A percentile compares a stretch with the other conserved stretches of the same genome.
phyloP scores from a whole-genome alignment of 179 eudicot species.

The Spergularia azorica region DNA sequence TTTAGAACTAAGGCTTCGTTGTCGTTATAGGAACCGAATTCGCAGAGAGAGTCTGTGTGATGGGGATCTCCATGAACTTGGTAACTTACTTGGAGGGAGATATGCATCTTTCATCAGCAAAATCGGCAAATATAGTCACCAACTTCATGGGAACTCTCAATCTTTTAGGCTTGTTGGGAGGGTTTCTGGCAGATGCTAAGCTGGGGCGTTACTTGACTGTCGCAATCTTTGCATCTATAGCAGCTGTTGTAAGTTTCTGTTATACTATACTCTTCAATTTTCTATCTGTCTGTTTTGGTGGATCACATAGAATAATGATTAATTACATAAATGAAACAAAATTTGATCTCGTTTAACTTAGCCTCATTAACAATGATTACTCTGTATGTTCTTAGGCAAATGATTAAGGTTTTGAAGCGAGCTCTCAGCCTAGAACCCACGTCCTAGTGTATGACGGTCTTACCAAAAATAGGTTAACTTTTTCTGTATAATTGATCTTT shows the following conservation, averaged over 20 bases:
- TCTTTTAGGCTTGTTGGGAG: conserved; percentile 79
- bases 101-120: conserved; percentile 79
- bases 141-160: conserved; percentile 98
- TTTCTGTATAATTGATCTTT: no score
- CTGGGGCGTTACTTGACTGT: conserved; percentile 89
- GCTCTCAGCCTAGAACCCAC: neutral
- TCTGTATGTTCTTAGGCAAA: neutral
- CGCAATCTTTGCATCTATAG: conserved; percentile 67
- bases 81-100: conserved; percentile 84
- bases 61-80: conserved; percentile 89
- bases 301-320: neutral
- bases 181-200: conserved; percentile 90
- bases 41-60: conserved; percentile 89
- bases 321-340: neutral
- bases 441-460: no score
- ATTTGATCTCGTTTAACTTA: no score
- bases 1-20: neutral
- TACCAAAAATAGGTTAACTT: no score
- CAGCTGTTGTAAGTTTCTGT: conserved; percentile 63
- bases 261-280: neutral
- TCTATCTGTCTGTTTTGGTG: neutral
- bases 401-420: neutral
- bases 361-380: neutral
- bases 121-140: conserved; percentile 83
- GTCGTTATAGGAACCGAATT: conserved; percentile 67